Percentiles rank a stretch among this genome's conserved stretches.
phyloP scores from a whole-genome alignment of 306 rosid genomes.

The Acmispon strigosus region DNA sequence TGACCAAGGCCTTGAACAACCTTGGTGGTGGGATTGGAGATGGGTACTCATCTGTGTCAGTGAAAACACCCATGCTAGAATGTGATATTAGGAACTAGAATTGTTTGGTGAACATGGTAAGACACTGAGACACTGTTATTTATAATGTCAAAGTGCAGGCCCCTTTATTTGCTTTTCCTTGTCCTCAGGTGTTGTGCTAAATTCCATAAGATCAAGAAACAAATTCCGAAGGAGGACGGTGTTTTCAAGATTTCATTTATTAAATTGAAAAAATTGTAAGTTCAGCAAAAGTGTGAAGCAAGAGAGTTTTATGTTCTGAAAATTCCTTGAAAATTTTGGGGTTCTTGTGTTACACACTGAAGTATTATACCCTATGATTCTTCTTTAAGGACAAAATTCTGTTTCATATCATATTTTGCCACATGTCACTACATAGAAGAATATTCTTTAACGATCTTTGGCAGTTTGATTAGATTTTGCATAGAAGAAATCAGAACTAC shows the following conservation, averaged over 20 bases:
- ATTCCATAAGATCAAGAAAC: neutral
- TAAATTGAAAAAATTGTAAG: too few species aligned
- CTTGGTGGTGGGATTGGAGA: constrained; percentile 41
- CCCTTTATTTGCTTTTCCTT: neutral
- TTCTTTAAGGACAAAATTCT: neutral
- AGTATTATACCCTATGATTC: neutral
- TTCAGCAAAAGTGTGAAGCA: too few species aligned
- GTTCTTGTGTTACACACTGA: neutral
- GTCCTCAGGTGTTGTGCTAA: neutral
- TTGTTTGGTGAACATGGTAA: neutral
- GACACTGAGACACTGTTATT: neutral
- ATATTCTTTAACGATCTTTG: neutral
- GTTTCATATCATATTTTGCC: neutral
- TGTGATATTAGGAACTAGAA: neutral
- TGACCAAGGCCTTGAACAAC: constrained; percentile 54
- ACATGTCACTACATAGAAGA: neutral
- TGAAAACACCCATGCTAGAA: constrained; percentile 17
- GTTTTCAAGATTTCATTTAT: neutral
- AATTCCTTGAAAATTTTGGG: neutral
- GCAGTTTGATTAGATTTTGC: neutral
- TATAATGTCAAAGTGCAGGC: neutral
- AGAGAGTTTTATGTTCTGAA: neutral
- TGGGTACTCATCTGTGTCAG: neutral
- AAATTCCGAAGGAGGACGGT: neutral
- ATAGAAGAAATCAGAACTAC: neutral